phyloP scores from a whole-genome alignment of 2,329 filamentous ascomycete species.

The Uncinocarpus reesii region DNA sequence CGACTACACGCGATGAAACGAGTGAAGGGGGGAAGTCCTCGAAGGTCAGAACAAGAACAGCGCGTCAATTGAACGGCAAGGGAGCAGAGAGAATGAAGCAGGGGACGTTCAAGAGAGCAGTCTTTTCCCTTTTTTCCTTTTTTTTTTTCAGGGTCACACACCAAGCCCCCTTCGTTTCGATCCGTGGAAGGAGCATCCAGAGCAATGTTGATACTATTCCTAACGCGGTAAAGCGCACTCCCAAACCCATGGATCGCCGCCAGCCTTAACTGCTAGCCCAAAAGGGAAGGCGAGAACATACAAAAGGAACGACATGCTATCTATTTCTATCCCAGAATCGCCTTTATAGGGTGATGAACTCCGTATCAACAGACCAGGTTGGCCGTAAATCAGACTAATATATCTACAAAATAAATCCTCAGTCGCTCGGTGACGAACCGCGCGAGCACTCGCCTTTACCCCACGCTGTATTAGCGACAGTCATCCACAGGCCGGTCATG shows the following conservation, averaged over 20 bases:
- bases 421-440: slow-evolving; percentile 3
- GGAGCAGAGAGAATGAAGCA: neutral
- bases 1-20: neutral
- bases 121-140: neutral
- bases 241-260: slow-evolving; percentile 3
- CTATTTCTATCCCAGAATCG: no score
- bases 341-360: no score
- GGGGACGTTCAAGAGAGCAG: neutral
- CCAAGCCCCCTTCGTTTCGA: neutral
- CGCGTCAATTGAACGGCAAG: neutral
- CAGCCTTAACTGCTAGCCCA: slow-evolving; percentile 5
- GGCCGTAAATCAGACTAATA: no score
- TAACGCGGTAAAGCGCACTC: neutral
- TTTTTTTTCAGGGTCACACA: slow-evolving; percentile 4
- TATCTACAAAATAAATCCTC: no score
- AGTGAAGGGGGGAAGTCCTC: neutral
- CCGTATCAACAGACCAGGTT: no score
- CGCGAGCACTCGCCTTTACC: slow-evolving; percentile 30
- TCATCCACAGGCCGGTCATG: slow-evolving; percentile 44
- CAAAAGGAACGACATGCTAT: no score
- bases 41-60: neutral
- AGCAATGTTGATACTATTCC: slow-evolving; percentile 1
- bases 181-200: slow-evolving; percentile 1
- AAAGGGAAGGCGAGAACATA: no score
- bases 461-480: slow-evolving; percentile 32